A percentile compares a stretch with the other conserved stretches of the same genome.
phyloP scores from a whole-genome alignment of 2,329 filamentous ascomycete genomes.

The Colletotrichum orchidophilum region DNA sequence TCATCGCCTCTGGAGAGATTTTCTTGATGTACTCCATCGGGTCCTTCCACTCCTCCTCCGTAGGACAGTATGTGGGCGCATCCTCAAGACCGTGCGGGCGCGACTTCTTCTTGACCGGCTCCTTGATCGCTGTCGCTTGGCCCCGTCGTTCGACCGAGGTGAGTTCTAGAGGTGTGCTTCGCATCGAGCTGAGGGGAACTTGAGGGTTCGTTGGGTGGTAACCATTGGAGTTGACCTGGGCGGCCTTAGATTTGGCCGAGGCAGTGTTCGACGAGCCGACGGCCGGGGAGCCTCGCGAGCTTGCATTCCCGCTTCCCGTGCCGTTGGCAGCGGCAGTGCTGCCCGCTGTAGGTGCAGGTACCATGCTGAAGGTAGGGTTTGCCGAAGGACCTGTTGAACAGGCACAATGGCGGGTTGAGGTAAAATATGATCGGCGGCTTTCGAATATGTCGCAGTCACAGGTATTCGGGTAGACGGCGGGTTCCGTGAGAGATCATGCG shows the following conservation, averaged over 20 bases:
- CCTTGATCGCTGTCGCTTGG: slow-evolving; percentile 78
- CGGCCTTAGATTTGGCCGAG: slow-evolving; percentile 56
- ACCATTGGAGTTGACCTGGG: slow-evolving; percentile 63
- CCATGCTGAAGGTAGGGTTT: slow-evolving; percentile 44
- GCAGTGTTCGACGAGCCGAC: slow-evolving; percentile 47
- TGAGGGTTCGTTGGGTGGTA: slow-evolving; percentile 61
- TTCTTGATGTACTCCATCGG: slow-evolving; percentile 94
- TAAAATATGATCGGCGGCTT: background rate
- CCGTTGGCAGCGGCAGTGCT: slow-evolving; percentile 46
- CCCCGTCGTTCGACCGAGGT: slow-evolving; percentile 92
- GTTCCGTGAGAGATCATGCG: slow-evolving; percentile 18
- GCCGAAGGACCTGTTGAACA: slow-evolving; percentile 4
- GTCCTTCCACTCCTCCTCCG: slow-evolving; percentile 93
- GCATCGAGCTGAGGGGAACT: slow-evolving; percentile 64
- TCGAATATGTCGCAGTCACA: slow-evolving; percentile 17
- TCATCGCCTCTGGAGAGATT: slow-evolving; percentile 84
- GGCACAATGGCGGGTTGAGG: slow-evolving; percentile 4
- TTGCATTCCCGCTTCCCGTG: slow-evolving; percentile 56
- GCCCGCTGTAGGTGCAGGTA: slow-evolving; percentile 50
- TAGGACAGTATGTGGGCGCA: slow-evolving; percentile 90
- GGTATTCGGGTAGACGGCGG: slow-evolving; percentile 1
- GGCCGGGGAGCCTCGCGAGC: slow-evolving; percentile 62
- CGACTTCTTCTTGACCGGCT: slow-evolving; percentile 78
- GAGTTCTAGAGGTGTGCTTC: slow-evolving; percentile 77
- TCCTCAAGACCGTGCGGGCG: slow-evolving; percentile 88